Evolutionary conservation across 164 flowering plant species (phyloP).

Genomic region (Piper betle): DNA sequence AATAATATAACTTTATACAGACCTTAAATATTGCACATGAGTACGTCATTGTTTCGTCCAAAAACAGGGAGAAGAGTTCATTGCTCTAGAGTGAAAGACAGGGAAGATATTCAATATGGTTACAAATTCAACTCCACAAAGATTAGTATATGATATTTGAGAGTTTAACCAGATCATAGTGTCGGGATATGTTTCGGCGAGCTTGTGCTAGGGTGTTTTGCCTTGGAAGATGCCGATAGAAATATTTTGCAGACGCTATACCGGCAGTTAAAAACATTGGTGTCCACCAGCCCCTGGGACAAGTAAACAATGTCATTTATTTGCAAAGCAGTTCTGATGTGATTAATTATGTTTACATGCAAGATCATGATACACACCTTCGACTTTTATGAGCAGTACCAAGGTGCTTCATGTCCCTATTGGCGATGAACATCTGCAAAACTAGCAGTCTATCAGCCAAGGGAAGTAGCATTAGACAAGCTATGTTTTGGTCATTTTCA

Average conservation of each 20-base stretch:
- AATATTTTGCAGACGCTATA: slow-evolving; percentile 70
- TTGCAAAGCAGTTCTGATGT: no score
- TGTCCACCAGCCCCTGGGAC: slow-evolving; percentile 91
- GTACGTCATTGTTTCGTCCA: slow-evolving; percentile 95
- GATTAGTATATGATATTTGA: not conserved
- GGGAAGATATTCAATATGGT: not conserved
- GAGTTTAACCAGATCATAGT: slow-evolving; percentile 72
- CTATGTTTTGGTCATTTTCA: not conserved
- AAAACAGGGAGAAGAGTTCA: slow-evolving; percentile 69
- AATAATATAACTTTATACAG: not conserved
- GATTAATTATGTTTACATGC: no score
- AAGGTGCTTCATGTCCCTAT: slow-evolving; percentile 46
- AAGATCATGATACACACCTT: slow-evolving; percentile 24
- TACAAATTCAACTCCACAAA: not conserved
- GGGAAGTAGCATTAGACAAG: not conserved
- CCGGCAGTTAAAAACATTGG: slow-evolving; percentile 66
- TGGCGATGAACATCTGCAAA: slow-evolving; percentile 61
- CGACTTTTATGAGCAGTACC: slow-evolving; percentile 21
- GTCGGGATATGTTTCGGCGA: slow-evolving; percentile 82
- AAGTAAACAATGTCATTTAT: no score
- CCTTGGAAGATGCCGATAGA: slow-evolving; percentile 54
- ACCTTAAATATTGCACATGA: slow-evolving; percentile 89
- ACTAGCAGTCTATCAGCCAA: slow-evolving; percentile 4
- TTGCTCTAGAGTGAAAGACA: slow-evolving; percentile 44
- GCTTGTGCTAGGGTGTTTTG: slow-evolving; percentile 82